Base-by-base conservation (phyloP, 2,329 filamentous ascomycete species). In the Penicillium aurantiogriseum region DNA sequence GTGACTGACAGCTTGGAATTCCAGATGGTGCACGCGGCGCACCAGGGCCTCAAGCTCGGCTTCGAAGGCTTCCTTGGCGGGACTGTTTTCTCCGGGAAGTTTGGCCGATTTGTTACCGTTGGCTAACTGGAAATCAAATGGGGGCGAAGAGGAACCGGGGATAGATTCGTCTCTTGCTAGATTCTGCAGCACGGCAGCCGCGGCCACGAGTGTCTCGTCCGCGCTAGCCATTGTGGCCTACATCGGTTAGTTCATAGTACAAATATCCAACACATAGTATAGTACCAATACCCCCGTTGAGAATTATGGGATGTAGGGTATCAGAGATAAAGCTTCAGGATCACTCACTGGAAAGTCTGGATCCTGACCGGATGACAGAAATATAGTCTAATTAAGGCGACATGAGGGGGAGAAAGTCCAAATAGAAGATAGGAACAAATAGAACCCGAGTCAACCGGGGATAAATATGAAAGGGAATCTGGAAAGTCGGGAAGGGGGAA, bases 61-160 rank as follows among this genome's bases (percentile, higher is more conserved):
- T 77, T 97, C 92, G 60, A 97, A 85, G 33, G 83, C 83, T 64
- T 84, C 82, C 78, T 97, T 97, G 64, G 88, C 88, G 36, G 85
- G 77, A 44, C 85, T 88, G 58, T 91, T 84, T 57, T 85, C 83
- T 57, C 94, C 94, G 15, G 93, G 92, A 25, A 97, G 83, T 61
- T 83, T 83, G 70, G 93, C 81, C 64, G 83, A 79, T 61, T 78
- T 76, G 35, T 75, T 68, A 62, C 81, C 81, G 76, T 86, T 85
- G 43, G 71, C 57, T 53, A 70, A 70, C 59, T 69, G 65, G 54
- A 73, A 71, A 57, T 76, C 69, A 53, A 73, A 74, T 49, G 72
- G 69, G 55, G 71, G 65, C 59, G 71, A 69, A 38, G 70, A 65
- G 55, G 67, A 69, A 63, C 72, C 68, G 59, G 73, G 58, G 49